A percentile compares a stretch with the other conserved stretches of the same genome.
These are phyloP conservation scores for Xanthoparmelia taractica DNA, from an alignment of 495 filamentous ascomycete genomes.

Conservation along the genomic window DNA sequence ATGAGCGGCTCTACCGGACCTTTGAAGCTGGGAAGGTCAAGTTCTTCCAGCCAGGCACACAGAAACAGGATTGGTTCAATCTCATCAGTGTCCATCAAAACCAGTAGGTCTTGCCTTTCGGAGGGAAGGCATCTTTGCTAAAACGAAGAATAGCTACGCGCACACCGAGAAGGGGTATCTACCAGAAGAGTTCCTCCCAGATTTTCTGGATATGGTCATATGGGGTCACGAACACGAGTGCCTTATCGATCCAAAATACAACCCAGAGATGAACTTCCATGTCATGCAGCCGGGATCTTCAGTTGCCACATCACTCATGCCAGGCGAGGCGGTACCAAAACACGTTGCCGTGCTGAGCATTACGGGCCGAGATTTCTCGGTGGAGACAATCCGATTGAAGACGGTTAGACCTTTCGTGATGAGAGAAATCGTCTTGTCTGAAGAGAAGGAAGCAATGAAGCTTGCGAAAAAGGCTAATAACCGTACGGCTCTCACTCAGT, in stretches of 20 bases:
- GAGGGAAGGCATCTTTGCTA: neutral
- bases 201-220: conserved; percentile 82
- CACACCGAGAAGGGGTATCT: conserved; percentile 86
- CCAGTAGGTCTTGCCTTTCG: conserved; percentile 42
- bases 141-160: conserved; percentile 46
- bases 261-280: conserved; percentile 80
- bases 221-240: conserved; percentile 99
- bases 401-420: conserved; percentile 88
- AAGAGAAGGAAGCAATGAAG: conserved; percentile 67
- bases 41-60: conserved; percentile 77
- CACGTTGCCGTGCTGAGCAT: conserved; percentile 80
- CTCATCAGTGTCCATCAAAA: conserved; percentile 95
- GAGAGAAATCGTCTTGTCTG: conserved; percentile 67
- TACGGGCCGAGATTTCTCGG: conserved; percentile 70
- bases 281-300: conserved; percentile 98
- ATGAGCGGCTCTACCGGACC: conserved; percentile 87
- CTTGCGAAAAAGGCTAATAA: conserved; percentile 77
- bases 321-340: conserved; percentile 86
- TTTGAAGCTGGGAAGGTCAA: conserved; percentile 90
- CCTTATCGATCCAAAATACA: conserved; percentile 70
- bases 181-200: conserved; percentile 87
- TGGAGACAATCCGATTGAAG: conserved; percentile 76
- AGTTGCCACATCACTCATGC: conserved; percentile 83
- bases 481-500: conserved; percentile 64
- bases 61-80: conserved; percentile 93